Percentiles rank a stretch among this genome's conserved stretches.
Evolutionary conservation across 805 yeast genomes (phyloP).

Genomic region (Torulaspora maleeae): DNA sequence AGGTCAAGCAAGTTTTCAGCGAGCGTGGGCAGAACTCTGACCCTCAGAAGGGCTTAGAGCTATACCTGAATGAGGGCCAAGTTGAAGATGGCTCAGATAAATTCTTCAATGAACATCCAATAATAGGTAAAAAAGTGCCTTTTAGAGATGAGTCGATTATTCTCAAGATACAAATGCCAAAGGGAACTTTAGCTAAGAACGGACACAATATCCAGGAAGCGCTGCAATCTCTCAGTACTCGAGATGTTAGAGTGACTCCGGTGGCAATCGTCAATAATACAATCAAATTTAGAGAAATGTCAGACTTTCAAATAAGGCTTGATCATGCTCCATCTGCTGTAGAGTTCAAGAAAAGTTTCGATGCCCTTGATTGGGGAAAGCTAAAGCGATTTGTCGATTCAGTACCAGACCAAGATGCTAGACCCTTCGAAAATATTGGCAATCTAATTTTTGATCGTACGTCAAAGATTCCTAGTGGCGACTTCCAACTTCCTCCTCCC

Average conservation of each 20-base stretch:
- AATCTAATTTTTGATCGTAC: conserved; percentile 25
- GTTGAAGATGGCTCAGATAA: conserved; percentile 36
- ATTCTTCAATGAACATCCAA: conserved; percentile 52
- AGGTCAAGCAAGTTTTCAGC: conserved; percentile 33
- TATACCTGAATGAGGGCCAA: conserved; percentile 38
- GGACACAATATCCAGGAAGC: conserved; percentile 44
- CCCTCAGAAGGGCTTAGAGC: conserved; percentile 26
- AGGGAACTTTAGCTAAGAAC: conserved; percentile 41
- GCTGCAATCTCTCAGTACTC: conserved; percentile 33
- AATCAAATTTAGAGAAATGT: conserved; percentile 75
- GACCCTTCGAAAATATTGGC: conserved; percentile 38
- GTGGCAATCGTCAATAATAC: conserved; percentile 63
- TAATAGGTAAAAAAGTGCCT: conserved; percentile 45
- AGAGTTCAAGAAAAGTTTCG: conserved; percentile 30
- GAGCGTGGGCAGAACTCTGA: conserved; percentile 26
- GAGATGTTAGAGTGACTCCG: conserved; percentile 48
- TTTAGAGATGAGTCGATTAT: conserved; percentile 53
- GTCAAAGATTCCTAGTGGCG: conserved; percentile 22
- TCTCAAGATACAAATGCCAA: conserved; percentile 58
- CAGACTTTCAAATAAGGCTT: conserved; percentile 78
- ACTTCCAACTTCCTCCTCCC: conserved; percentile 65
- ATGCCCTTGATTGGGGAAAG: conserved; percentile 31
- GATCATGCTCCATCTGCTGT: conserved; percentile 49
- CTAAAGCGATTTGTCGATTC: conserved; percentile 32
- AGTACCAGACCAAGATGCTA: conserved; percentile 37